Evolutionary conservation across 2,329 filamentous ascomycete species (phyloP).

Genomic region (Blastomyces parvus): DNA sequence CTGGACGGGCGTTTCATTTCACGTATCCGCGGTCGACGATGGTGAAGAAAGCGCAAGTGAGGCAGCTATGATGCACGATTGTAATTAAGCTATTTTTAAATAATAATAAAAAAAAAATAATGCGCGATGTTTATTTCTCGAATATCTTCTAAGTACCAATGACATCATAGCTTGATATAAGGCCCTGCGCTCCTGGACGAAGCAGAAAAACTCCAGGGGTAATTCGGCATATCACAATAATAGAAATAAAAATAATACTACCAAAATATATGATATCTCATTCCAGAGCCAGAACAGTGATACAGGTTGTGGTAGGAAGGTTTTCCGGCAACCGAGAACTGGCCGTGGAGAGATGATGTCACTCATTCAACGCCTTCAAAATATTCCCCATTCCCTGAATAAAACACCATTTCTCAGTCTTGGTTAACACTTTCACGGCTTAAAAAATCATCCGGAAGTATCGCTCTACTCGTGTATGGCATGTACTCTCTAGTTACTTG

Average conservation of each 20-base stretch:
- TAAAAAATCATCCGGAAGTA: background rate
- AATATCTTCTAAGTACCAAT: no score
- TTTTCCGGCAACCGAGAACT: background rate
- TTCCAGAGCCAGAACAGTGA: background rate
- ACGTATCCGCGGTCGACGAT: no score
- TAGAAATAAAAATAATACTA: background rate
- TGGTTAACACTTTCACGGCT: background rate
- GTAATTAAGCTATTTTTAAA: no score
- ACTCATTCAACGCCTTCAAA: background rate
- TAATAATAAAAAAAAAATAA: no score
- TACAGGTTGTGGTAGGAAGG: background rate
- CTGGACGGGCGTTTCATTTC: no score
- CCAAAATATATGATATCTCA: background rate
- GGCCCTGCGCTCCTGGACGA: no score
- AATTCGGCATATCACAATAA: background rate
- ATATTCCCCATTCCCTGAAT: background rate
- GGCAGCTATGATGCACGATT: no score
- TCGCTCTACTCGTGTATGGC: background rate
- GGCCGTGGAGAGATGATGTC: constrained; percentile 2
- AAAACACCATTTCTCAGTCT: background rate
- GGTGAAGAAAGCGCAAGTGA: no score
- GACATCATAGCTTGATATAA: no score
- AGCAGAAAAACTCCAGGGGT: background rate
- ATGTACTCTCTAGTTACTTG: background rate
- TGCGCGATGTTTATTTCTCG: no score